Base-by-base conservation (phyloP, 2,329 filamentous ascomycete genomes). In the Apiospora hydei region DNA sequence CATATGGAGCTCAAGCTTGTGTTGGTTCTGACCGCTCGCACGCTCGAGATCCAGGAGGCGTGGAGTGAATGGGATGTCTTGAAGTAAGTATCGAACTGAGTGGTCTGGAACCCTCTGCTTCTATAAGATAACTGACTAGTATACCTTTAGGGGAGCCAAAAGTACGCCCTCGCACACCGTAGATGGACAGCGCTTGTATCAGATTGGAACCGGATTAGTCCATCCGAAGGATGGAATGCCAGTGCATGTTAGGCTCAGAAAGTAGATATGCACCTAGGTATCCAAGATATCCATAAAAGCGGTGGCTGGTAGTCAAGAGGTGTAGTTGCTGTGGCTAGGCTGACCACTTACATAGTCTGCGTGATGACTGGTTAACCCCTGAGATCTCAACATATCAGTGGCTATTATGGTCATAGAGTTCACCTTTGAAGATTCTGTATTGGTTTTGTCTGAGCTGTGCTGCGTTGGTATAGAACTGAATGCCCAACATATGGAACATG, bases 1-100 rank as follows among this genome's bases (percentile, higher is more conserved):
- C 83, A 88, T 77, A 82, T 87, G 49, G 85, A 90, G 79, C 81
- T 87, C 43, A 85, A 84, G 72, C 81, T 87, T 68, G 84, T 87
- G 4, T 75, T 88, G 18, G 84, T 86, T 4, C 78, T 89, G 75
- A 83, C 85, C 1, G 77, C 86, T 0, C 77, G 87, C 38, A 82
- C 83, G 18, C 88, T 89, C 49, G 87, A 90, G 44, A 85, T 90
- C 51, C 79, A 82, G 67, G 80, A 82, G 41, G 82, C 80, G 7
- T 87, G 84, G 79, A 81, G 83, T 10, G 81, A 84, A 73, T 81
- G 79, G 80, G 79, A 82, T 13, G 10, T 0, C 1, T 16, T 57
- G 14, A 57, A 34, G 51, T 57, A 57, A 69, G 71, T 47, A 47
- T 5, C n/a, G 0, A 5, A 3, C 1, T 3, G 6, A 16, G 1